phyloP scores from a whole-genome alignment of 345 rosid genomes.

The Aquilaria sinensis region DNA sequence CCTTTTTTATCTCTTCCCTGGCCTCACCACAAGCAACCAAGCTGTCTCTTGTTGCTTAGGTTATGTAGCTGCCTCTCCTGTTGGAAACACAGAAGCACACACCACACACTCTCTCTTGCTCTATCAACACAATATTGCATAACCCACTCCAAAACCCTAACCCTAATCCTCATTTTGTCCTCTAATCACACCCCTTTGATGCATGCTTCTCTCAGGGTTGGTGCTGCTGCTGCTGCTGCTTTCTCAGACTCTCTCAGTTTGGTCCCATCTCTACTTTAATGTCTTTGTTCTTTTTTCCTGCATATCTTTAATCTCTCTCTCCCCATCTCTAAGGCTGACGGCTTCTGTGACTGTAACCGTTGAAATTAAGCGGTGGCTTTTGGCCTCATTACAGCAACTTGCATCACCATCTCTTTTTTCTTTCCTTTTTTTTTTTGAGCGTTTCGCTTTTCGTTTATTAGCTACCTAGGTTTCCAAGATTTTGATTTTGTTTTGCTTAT shows the following conservation, averaged over 20 bases:
- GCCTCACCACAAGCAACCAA: slow-evolving; percentile 93
- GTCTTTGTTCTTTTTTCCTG: slow-evolving; percentile 9
- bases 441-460: slow-evolving; percentile 1
- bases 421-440: not conserved
- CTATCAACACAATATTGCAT: too few relatives aligned
- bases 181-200: not conserved
- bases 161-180: slow-evolving; percentile 5
- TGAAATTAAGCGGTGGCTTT: slow-evolving; percentile 16
- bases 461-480: not conserved
- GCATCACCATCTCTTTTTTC: not conserved
- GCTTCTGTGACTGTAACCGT: slow-evolving; percentile 9
- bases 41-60: slow-evolving; percentile 70
- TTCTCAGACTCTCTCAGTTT: slow-evolving; percentile 17
- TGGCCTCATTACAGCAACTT: slow-evolving; percentile 14
- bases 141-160: not conserved
- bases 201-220: slow-evolving; percentile 13
- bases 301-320: not conserved
- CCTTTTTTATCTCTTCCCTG: slow-evolving; percentile 31
- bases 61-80: slow-evolving; percentile 40
- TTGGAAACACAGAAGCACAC: slow-evolving; percentile 78
- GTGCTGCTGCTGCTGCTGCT: slow-evolving; percentile 15
- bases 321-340: not conserved
- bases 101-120: not conserved
- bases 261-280: slow-evolving; percentile 22
- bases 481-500: not conserved